Evolutionary conservation across 805 yeast genomes (phyloP), one percentile per base, ranked within the genome.

Genomic region (Candida chauliodis): DNA sequence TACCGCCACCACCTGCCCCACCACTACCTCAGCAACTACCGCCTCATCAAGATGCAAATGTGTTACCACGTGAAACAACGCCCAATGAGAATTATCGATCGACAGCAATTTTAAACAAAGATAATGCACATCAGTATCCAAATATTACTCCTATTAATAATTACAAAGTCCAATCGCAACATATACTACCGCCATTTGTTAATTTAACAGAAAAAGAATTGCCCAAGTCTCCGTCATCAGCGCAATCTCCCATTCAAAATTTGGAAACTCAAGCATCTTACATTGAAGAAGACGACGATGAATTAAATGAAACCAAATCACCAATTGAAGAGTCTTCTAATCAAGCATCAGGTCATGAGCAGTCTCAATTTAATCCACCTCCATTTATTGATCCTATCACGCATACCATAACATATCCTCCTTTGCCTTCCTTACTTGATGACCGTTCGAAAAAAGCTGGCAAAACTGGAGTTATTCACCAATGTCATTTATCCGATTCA

Each of bases 401-500:
- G 14, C 36, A 29, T 23, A 29, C 33, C 2, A 26, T 35, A 11
- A 35, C 38, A 3, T 35, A 35, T 13, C 33, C 29, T 3, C 18
- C 28, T 15, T n/a, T n/a, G n/a, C 29, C 32, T 10, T 17, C 40
- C 13, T 19, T 8, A 6, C 30, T 18, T 13, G 47, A 43, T 13
- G 42, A 44, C 5, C 25, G 27, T 16, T 19, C 29, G 6, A 44
- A 24, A 30, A 29, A 25, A 26, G 17, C 31, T 15, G 2, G 14
- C 5, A 44, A 42, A 37, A 25, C 41, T 13, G 60, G 61, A 9
- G 63, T 53, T 0, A 61, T 62, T n/a, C 73, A 68, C 43, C 72
- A 66, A 46, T 68, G 73, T 44, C 66, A 62, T 43, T 51, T 63
- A 22, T 46, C 50, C 5, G 71, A 66, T 42, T 69, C 72, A 5